A percentile compares a stretch with the other conserved stretches of the same genome.
phyloP scores from a whole-genome alignment of 1,139 yeast genomes.

The Hemisphaericaspora subhashii region DNA sequence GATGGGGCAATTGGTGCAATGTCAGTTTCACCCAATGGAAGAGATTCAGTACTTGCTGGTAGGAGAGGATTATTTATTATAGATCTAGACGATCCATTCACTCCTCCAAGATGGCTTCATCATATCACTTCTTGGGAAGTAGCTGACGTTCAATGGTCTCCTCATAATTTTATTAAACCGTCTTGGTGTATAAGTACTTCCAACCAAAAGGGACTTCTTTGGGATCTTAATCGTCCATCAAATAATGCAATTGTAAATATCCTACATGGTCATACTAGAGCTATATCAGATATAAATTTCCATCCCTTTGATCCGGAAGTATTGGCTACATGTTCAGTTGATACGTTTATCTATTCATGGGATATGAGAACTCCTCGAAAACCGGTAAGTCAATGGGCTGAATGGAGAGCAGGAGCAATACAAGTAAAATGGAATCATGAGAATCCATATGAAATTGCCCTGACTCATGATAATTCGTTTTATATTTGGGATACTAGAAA shows the following conservation, averaged over 20 bases:
- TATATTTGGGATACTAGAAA: conserved; percentile 87
- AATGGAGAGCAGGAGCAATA: conserved; percentile 92
- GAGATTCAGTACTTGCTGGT: conserved; percentile 93
- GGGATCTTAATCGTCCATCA: conserved; percentile 84
- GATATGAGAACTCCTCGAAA: conserved; percentile 76
- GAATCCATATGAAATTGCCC: conserved; percentile 75
- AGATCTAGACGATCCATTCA: conserved; percentile 93
- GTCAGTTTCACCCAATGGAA: conserved; percentile 87
- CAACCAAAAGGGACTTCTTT: conserved; percentile 89
- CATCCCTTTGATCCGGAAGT: conserved; percentile 85
- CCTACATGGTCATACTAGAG: conserved; percentile 85
- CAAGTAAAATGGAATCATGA: conserved; percentile 92
- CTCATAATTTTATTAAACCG: conserved; percentile 74
- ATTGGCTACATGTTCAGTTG: conserved; percentile 92
- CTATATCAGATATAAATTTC: conserved; percentile 93
- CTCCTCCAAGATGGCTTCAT: conserved; percentile 91
- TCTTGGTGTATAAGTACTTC: conserved; percentile 93
- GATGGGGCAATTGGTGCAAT: conserved; percentile 95
- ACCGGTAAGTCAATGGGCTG: conserved; percentile 80
- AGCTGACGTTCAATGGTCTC: conserved; percentile 98
- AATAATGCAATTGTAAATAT: conserved; percentile 81
- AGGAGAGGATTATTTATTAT: conserved; percentile 83
- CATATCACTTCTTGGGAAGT: conserved; percentile 97
- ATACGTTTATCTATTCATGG: conserved; percentile 86
- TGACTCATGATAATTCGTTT: conserved; percentile 79